Conservation (phyloP, 352 stramenopile species). For the Globisporangium radiosum region DNA sequence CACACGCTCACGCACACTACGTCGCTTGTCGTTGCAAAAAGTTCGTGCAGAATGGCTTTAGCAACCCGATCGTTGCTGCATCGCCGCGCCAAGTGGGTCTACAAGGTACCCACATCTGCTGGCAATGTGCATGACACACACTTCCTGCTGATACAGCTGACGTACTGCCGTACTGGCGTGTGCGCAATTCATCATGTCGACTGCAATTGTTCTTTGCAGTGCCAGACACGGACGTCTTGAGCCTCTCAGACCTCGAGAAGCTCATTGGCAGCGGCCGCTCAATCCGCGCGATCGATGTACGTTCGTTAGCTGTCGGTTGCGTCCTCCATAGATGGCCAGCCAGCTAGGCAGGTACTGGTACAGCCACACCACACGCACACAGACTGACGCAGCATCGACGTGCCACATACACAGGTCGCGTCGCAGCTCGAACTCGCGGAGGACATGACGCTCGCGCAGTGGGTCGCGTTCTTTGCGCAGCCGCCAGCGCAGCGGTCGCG, state of each 20-base stretch:
- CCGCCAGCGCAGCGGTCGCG: conserved; percentile 11
- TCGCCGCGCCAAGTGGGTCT: conserved; percentile 21
- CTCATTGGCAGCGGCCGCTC: conserved; percentile 21
- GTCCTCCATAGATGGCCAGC: too few relatives aligned
- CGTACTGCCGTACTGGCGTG: too few relatives aligned
- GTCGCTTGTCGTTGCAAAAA: neutral
- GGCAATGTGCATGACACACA: too few relatives aligned
- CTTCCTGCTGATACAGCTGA: too few relatives aligned
- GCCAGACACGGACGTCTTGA: conserved; percentile 5
- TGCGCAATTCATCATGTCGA: too few relatives aligned
- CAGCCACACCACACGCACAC: too few relatives aligned
- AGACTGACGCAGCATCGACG: neutral
- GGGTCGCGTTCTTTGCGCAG: conserved; percentile 29
- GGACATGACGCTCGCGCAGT: conserved; percentile 26
- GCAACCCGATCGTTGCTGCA: conserved; percentile 15
- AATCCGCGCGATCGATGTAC: conserved; percentile 29
- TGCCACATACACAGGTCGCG: conserved; percentile 12
- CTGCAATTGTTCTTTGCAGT: neutral
- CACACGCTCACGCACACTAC: neutral
- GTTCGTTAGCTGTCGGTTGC: neutral
- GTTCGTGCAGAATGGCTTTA: conserved; percentile 22
- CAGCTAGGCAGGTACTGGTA: too few relatives aligned
- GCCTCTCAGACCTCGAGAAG: conserved; percentile 16
- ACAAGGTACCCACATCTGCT: conserved; percentile 8
- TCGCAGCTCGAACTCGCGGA: conserved; percentile 25